These are phyloP conservation scores for Tranzscheliella williamsii DNA, from an alignment of 1,284 basidiomycete genomes.

Conservation along the genomic window DNA sequence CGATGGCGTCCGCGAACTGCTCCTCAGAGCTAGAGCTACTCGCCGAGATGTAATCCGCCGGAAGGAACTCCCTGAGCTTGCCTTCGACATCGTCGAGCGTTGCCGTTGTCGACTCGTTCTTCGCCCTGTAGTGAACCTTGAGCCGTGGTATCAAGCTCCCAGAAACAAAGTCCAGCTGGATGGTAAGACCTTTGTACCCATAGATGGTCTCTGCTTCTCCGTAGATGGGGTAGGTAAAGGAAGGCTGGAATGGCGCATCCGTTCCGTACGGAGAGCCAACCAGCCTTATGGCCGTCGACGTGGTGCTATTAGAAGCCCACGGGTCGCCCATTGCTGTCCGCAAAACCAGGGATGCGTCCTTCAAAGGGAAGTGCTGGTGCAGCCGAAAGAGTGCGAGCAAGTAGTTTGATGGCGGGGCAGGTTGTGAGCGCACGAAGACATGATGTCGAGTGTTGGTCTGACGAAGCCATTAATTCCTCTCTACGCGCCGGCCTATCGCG, in stretches of 20 bases:
- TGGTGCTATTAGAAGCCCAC: conserved; percentile 52
- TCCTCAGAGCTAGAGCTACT: background rate
- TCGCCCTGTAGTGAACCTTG: conserved; percentile 43
- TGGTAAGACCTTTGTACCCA: conserved; percentile 73
- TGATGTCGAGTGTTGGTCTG: no score
- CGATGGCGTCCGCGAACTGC: background rate
- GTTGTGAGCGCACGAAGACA: no score
- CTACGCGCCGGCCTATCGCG: no score
- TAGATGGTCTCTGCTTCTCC: conserved; percentile 96
- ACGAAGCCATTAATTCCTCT: no score
- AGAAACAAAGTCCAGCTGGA: conserved; percentile 79
- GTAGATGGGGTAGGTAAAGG: conserved; percentile 65
- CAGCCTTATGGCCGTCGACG: conserved; percentile 44
- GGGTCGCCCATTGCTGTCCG: conserved; percentile 36
- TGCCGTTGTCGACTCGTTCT: conserved; percentile 65
- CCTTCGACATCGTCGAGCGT: conserved; percentile 82
- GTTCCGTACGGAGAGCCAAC: conserved; percentile 34
- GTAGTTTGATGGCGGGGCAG: no score
- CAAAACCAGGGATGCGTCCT: no score
- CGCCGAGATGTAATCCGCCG: conserved; percentile 65
- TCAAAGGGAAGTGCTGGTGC: no score
- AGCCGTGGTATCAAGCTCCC: conserved; percentile 71
- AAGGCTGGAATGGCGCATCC: conserved; percentile 42
- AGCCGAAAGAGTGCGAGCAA: no score
- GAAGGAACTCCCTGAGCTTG: conserved; percentile 76